These are phyloP conservation scores for Penicillium daleae DNA, from an alignment of 495 filamentous ascomycete species.

Conservation along the genomic window DNA sequence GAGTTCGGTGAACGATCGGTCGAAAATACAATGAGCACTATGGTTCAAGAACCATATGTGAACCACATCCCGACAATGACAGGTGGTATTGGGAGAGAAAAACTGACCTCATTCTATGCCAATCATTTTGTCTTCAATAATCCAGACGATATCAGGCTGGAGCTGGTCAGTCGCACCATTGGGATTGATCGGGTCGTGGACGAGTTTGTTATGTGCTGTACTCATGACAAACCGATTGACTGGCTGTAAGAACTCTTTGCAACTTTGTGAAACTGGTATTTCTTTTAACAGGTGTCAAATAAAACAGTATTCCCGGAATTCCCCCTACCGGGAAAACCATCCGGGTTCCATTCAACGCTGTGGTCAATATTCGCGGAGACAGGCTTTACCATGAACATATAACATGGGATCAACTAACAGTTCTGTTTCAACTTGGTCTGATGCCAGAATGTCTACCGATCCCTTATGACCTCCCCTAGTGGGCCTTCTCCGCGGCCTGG, in stretches of 20 bases:
- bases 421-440: slow-evolving; percentile 73
- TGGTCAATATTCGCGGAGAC: slow-evolving; percentile 77
- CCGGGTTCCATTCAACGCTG: slow-evolving; percentile 68
- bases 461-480: slow-evolving; percentile 54
- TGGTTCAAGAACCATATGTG: slow-evolving; percentile 62
- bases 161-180: slow-evolving; percentile 71
- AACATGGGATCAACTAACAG: slow-evolving; percentile 82
- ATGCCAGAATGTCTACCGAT: slow-evolving; percentile 65
- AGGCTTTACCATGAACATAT: slow-evolving; percentile 81
- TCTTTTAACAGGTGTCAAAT: slow-evolving; percentile 14
- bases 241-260: slow-evolving; percentile 60
- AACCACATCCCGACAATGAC: slow-evolving; percentile 66
- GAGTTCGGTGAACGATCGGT: slow-evolving; percentile 46
- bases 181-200: slow-evolving; percentile 62
- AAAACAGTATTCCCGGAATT: slow-evolving; percentile 58
- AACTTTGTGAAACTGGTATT: slow-evolving; percentile 38
- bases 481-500: slow-evolving; percentile 41
- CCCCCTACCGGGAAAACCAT: slow-evolving; percentile 69
- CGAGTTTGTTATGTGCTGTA: slow-evolving; percentile 61
- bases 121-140: slow-evolving; percentile 76
- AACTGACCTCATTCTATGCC: slow-evolving; percentile 68
- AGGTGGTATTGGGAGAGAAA: slow-evolving; percentile 68
- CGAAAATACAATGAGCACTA: slow-evolving; percentile 55
- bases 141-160: slow-evolving; percentile 63
- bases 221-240: slow-evolving; percentile 67